Evolutionary conservation across 495 filamentous ascomycete genomes (phyloP).

Genomic region (Corynascus novoguineensis): DNA sequence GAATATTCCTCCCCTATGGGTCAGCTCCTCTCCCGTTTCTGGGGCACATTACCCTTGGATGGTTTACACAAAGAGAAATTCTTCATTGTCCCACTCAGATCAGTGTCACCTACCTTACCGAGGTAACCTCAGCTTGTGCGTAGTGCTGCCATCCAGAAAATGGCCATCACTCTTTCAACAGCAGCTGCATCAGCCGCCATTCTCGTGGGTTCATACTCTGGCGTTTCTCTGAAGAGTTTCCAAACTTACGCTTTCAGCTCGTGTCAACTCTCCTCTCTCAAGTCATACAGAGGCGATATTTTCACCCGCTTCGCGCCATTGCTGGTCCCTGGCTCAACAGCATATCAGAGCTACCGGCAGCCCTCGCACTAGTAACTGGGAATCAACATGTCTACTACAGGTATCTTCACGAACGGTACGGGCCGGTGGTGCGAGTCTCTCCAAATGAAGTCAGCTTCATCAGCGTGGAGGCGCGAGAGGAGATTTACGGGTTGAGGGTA

Average conservation of each 20-base stretch:
- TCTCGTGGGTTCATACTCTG: neutral
- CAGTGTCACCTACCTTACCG: too few species aligned
- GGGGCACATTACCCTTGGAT: too few species aligned
- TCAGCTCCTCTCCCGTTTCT: too few species aligned
- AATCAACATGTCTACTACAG: neutral
- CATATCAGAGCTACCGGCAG: neutral
- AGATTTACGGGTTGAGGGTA: neutral
- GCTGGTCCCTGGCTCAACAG: neutral
- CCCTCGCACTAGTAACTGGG: neutral
- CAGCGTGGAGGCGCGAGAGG: neutral
- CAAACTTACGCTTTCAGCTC: neutral
- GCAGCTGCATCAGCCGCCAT: neutral
- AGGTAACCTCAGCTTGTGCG: too few species aligned
- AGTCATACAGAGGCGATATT: neutral
- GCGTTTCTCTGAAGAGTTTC: neutral
- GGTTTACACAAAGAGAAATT: too few species aligned
- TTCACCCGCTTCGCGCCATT: neutral
- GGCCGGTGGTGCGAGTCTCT: neutral
- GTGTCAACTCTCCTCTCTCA: neutral
- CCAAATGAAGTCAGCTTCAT: neutral
- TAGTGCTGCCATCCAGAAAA: neutral
- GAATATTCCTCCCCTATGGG: too few species aligned
- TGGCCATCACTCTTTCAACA: neutral
- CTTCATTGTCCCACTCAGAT: too few species aligned
- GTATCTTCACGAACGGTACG: neutral